Evolutionary conservation across 371 early-diverging fungal species (phyloP).

Genomic region (Mucor lusitanicus): DNA sequence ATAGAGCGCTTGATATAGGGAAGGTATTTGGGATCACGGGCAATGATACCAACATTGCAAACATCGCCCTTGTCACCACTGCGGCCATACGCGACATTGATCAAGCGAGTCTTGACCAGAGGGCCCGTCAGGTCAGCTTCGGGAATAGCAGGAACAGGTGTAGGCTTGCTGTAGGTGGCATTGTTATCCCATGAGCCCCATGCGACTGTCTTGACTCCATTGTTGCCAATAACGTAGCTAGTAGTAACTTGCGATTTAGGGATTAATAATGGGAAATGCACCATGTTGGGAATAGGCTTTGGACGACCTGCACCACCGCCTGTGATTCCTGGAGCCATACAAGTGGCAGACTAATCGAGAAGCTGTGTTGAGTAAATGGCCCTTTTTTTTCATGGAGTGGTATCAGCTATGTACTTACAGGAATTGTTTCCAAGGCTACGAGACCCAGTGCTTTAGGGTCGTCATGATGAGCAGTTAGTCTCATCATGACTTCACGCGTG

Average conservation of each 20-base stretch:
- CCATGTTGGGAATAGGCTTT: slow-evolving; percentile 63
- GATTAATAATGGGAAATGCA: slow-evolving; percentile 67
- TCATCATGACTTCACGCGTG: slow-evolving; percentile 68
- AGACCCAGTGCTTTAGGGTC: slow-evolving; percentile 57
- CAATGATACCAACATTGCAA: slow-evolving; percentile 72
- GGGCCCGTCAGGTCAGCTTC: slow-evolving; percentile 24
- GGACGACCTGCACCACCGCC: slow-evolving; percentile 69
- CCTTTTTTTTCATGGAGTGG: too few relatives aligned
- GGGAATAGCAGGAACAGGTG: slow-evolving; percentile 29
- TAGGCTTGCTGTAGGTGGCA: slow-evolving; percentile 18
- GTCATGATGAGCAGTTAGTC: slow-evolving; percentile 65
- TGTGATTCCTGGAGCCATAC: slow-evolving; percentile 77
- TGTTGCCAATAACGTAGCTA: slow-evolving; percentile 43
- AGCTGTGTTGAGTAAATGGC: not conserved
- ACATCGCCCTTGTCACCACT: slow-evolving; percentile 82
- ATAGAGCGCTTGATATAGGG: slow-evolving; percentile 51
- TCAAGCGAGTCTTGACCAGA: slow-evolving; percentile 53
- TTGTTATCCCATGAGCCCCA: slow-evolving; percentile 43
- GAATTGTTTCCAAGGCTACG: slow-evolving; percentile 69
- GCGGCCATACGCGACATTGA: slow-evolving; percentile 68
- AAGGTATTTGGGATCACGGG: slow-evolving; percentile 61
- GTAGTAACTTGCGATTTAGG: slow-evolving; percentile 57
- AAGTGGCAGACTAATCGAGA: slow-evolving; percentile 65
- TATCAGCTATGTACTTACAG: slow-evolving; percentile 44
- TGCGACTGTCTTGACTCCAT: slow-evolving; percentile 13